These are phyloP conservation scores for Scheffersomyces stipitis DNA, from an alignment of 805 yeast genomes.

Conservation along the genomic window DNA sequence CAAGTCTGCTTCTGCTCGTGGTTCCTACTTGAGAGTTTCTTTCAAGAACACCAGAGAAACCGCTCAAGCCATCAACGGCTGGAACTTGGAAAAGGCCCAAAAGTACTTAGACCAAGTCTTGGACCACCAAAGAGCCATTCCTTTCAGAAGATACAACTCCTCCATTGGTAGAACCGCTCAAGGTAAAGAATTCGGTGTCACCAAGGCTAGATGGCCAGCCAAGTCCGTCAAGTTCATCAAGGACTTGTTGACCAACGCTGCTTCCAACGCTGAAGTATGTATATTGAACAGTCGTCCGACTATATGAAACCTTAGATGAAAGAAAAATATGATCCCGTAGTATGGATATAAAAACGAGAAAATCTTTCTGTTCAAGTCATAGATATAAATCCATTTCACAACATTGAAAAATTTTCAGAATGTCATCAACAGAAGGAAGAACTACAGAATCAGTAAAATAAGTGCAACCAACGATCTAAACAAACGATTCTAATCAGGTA, in stretches of 20 bases:
- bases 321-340: too few species aligned
- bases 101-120: conserved; percentile 92
- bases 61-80: conserved; percentile 97
- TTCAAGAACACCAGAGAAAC: conserved; percentile 99
- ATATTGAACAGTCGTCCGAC: too few species aligned
- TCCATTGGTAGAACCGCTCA: conserved; percentile 99
- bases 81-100: conserved; percentile 96
- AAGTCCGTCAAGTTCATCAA: conserved; percentile 95
- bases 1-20: conserved; percentile 98
- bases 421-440: too few species aligned
- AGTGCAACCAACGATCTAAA: too few species aligned
- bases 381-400: too few species aligned
- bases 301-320: too few species aligned
- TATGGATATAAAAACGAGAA: too few species aligned
- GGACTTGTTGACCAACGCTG: conserved; percentile 95
- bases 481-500: too few species aligned
- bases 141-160: conserved; percentile 96
- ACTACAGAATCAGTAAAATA: too few species aligned
- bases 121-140: conserved; percentile 99
- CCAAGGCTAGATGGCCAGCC: conserved; percentile 99
- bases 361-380: too few species aligned
- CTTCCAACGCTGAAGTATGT: conserved; percentile 87
- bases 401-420: too few species aligned
- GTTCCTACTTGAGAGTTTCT: conserved; percentile 98
- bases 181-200: conserved; percentile 99